Base-by-base conservation (phyloP, 495 filamentous ascomycete genomes). In the Penicillium bovifimosum region DNA sequence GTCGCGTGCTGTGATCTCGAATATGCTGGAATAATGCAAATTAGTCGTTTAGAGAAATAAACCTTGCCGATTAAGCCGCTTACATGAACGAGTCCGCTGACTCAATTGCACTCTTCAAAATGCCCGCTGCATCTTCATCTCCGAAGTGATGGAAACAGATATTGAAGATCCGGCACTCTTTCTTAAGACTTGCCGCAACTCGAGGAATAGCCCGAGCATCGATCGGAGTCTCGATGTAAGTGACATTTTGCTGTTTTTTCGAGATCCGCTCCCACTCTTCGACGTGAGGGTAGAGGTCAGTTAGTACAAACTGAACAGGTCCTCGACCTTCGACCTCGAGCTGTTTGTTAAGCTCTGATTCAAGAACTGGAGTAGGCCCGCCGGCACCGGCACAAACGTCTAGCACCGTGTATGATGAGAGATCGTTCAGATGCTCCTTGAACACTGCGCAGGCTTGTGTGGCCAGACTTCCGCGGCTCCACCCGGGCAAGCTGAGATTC, bases 71-170 rank as follows among this genome's bases (percentile, higher is more conserved):
- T 39, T 18, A 13, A 17, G 9, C 4, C 20, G 4, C 65, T 63
- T 55, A 81, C 71, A 80, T 83, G 56, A 89, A 86, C 9, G 80
- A 83, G 54, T 85, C 81, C 24, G 78, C 74, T 1, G 76, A 84
- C 53, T 81, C 70, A 2, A 88, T 60, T 0, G 85, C 83, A 57
- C 83, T 83, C 34, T 71, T 66, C 34, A 91, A 63, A 10, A 88
- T 81, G 3, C 66, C 66, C 28, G 54, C 58, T 6, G 86, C 87
- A 24, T 80, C 56, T 13, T 65, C 64, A 56, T 91, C 81, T 47
- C 81, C 77, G 56, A 91, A 89, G 68, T 91, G 87, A 59, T 91
- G 87, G 63, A 89, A 91, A 5, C 85, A 80, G 9, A 91, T 72
- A 58, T 81, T 87, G 65, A 85, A 90, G 24, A 89, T 66, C 2